A percentile compares a stretch with the other conserved stretches of the same genome.
These are phyloP conservation scores for Termitomyces sp. DNA, from an alignment of 768 basidiomycete genomes.

Conservation along the genomic window DNA sequence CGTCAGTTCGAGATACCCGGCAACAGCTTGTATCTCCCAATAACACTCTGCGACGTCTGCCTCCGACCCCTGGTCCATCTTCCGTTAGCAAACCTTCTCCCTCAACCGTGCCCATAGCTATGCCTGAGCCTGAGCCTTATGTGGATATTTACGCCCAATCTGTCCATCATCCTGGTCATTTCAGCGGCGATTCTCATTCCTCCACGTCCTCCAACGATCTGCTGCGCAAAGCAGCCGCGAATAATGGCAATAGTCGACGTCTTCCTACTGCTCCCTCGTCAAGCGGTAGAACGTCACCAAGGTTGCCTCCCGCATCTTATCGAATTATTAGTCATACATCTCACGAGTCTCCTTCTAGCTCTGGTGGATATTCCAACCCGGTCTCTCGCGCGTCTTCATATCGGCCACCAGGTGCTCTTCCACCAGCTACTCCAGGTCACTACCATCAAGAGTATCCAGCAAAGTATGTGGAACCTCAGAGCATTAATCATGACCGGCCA, in stretches of 20 bases:
- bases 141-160: slow-evolving; percentile 18
- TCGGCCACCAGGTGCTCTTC: slow-evolving; percentile 26
- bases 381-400: slow-evolving; percentile 16
- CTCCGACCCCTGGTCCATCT: slow-evolving; percentile 38
- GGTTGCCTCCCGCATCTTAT: slow-evolving; percentile 16
- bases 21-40: slow-evolving; percentile 20
- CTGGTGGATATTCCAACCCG: slow-evolving; percentile 17
- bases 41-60: slow-evolving; percentile 32
- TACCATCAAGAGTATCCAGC: slow-evolving; percentile 7
- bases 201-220: slow-evolving; percentile 23
- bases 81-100: slow-evolving; percentile 20
- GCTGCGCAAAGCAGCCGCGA: slow-evolving; percentile 22
- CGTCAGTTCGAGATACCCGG: slow-evolving; percentile 11
- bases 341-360: slow-evolving; percentile 16
- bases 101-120: slow-evolving; percentile 20
- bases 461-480: slow-evolving; percentile 6
- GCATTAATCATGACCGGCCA: slow-evolving; percentile 10
- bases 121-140: slow-evolving; percentile 42
- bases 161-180: slow-evolving; percentile 18
- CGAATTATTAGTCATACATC: slow-evolving; percentile 10
- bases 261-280: slow-evolving; percentile 19
- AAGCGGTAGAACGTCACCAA: slow-evolving; percentile 13
- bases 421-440: slow-evolving; percentile 23
- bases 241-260: slow-evolving; percentile 21
- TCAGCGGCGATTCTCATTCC: slow-evolving; percentile 22